Evolutionary conservation across 148 eudicot genomes (phyloP), one percentile per base, ranked within the genome.

Genomic region (Camellia granthamiana): DNA sequence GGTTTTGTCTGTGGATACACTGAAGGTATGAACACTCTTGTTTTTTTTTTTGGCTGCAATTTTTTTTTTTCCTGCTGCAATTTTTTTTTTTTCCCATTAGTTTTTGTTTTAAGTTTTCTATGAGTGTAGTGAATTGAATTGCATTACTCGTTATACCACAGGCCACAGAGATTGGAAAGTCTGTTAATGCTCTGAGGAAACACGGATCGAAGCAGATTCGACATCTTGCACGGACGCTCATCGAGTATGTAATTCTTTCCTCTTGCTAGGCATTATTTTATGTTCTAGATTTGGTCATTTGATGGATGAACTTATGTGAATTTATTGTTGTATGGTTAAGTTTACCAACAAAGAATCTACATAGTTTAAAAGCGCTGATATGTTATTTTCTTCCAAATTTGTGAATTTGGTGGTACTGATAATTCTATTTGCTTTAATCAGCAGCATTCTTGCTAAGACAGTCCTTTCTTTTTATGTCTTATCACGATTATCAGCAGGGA

Each of bases 101-200:
- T 80, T 46, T 59, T 61, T 51, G 79, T 62, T 46, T 23, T 23
- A 23, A 23, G 30, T 23, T 23, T 23, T 23, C 30, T 23, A 0
- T 23, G 30, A 23, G 30, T 23, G 30, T 23, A 23, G 30, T 23
- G 30, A 23, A 23, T 23, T 23, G 30, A 77, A 52, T 75, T 56
- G 72, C 69, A 42, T 49, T 13, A 55, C 14, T 69, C 23, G 56
- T 84, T 80, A 80, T 65, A 46, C 61, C 86, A 83, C 90, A 96
- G 99, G 88, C 88, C 64, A 93, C 99, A 0, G 95, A 93, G 87
- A 96, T 96, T 79, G 99, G 99, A 67, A 93, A 91, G 86, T 86
- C 92, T 63, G 99, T 93, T 63, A 92, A 89, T 79, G 76, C 71
- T 81, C 87, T 96, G 42, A 82, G 89, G 76, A 93, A 83, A 83